Evolutionary conservation across 768 basidiomycete species (phyloP).

Genomic region (Mycena rosella): DNA sequence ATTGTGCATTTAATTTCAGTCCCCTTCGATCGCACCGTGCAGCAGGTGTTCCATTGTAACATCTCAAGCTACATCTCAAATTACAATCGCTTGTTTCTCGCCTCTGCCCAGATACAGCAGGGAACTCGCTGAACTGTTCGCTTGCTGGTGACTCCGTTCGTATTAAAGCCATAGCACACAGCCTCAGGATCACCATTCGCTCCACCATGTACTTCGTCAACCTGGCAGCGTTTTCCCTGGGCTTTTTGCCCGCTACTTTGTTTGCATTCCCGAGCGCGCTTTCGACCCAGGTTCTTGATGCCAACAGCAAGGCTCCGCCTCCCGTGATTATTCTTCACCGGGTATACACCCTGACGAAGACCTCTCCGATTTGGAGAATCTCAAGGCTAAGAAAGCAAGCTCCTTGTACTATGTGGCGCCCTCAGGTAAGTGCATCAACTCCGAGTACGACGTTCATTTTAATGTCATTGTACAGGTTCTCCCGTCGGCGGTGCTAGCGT

Average conservation of each 20-base stretch:
- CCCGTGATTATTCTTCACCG: background rate
- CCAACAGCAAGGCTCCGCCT: background rate
- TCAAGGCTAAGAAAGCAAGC: background rate
- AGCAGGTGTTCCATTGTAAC: too few relatives aligned
- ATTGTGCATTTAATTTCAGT: too few relatives aligned
- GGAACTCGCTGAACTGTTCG: too few relatives aligned
- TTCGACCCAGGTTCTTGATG: background rate
- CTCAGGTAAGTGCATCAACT: background rate
- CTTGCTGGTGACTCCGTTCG: too few relatives aligned
- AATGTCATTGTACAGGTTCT: background rate
- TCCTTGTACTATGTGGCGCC: background rate
- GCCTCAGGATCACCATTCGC: too few relatives aligned
- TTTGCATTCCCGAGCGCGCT: background rate
- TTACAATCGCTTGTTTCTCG: too few relatives aligned
- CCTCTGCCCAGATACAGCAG: too few relatives aligned
- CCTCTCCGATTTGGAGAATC: background rate
- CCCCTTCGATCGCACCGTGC: too few relatives aligned
- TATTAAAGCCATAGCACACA: too few relatives aligned
- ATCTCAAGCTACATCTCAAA: too few relatives aligned
- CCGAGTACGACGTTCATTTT: background rate
- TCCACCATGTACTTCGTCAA: background rate
- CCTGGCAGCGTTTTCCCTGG: background rate
- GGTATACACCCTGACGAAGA: background rate
- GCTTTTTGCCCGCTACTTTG: background rate
- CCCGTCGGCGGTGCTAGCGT: background rate